These are phyloP conservation scores for Trifolium repens DNA, from an alignment of 306 rosid genomes.

Conservation along the genomic window DNA sequence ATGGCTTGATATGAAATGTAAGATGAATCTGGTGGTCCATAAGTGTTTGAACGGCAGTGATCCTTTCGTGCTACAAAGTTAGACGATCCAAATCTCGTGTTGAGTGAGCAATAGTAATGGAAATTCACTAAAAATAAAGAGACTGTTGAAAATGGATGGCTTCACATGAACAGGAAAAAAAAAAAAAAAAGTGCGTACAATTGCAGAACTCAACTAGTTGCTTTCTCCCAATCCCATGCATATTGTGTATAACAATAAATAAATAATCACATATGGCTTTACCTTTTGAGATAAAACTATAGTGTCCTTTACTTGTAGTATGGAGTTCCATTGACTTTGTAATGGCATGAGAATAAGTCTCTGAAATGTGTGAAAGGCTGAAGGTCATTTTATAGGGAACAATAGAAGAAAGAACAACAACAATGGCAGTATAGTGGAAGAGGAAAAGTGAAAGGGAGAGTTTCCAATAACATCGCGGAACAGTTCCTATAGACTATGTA, in stretches of 20 bases:
- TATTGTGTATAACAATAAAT: background rate
- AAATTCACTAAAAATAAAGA: no score
- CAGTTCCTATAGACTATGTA: background rate
- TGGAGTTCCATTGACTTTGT: slow-evolving; percentile 1
- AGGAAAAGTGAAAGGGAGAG: background rate
- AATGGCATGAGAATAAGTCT: background rate
- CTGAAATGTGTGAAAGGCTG: background rate
- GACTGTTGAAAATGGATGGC: no score
- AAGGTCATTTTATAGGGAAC: background rate
- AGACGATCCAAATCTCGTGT: no score
- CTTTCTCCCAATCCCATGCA: background rate
- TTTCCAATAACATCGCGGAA: background rate
- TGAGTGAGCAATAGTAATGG: no score
- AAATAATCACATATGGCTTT: background rate
- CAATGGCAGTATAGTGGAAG: background rate
- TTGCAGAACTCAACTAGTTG: background rate
- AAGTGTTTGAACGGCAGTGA: no score
- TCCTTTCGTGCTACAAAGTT: no score
- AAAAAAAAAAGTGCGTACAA: no score
- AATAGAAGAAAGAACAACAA: background rate
- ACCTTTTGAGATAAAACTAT: background rate
- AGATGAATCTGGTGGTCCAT: no score
- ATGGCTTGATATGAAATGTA: no score
- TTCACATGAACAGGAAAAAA: no score
- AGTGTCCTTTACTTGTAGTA: background rate